Evolutionary conservation across 495 filamentous ascomycete species (phyloP), one percentile per base, ranked within the genome.

Genomic region (Penicillium fimorum): DNA sequence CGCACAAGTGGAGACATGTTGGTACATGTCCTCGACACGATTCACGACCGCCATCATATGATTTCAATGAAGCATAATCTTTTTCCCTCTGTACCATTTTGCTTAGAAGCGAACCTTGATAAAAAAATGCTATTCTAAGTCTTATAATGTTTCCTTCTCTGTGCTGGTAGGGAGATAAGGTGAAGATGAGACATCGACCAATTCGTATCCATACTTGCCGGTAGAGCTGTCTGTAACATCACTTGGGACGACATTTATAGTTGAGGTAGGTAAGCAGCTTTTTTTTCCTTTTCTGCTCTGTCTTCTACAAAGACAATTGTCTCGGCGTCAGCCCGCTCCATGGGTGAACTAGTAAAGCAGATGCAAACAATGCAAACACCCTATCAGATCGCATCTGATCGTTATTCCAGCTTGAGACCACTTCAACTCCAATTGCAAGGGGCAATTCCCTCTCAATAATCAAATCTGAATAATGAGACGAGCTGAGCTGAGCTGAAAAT

Each of bases 351-450:
- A 0, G 25, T 5, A 27, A 37, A 3, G 5, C 18, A 22, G 18
- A 4, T 54, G 52, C 61, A 64, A 64, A 64, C 61, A 57, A 10
- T 64, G 50, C 61, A 64, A 64, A 64, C 61, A 30, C 13, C 24
- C 17, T 37, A 56, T 58, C 48, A 46, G 32, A 56, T 56, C 42
- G 42, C 48, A 50, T 45, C 12, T 37, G 53, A 57, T 29, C 46
- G 25, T 13, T 7, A 30, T 50, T 57, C 47, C 30, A n/a, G 35
- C n/a, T 44, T 2, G 8, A 38, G 20, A 38, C 41, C 3, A 22
- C 48, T 33, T 46, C 40, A 8, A 24, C 42, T 46, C 30, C 20
- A 27, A 47, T 45, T 46, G 11, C 32, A 35, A 35, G 11, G 11
- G n/a, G 22, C 5, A n/a, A 37, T 13, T 5, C 37, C 42, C 13